Evolutionary conservation across 140 eudicot genomes (phyloP).

Genomic region (Anethum foeniculum): DNA sequence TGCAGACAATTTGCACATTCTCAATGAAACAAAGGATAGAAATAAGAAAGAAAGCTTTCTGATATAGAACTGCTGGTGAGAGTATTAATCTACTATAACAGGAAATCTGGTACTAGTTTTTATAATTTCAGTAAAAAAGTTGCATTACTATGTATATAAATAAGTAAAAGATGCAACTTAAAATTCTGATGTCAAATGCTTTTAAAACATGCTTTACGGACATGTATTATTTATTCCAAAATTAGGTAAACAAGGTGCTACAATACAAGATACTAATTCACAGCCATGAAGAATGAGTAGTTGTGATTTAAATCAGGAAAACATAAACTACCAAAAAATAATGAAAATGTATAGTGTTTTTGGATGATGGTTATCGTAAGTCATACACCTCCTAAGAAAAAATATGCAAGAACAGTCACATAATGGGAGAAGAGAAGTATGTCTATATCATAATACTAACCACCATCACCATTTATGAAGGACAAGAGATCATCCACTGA

Average conservation of each 20-base stretch:
- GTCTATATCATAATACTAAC: neutral
- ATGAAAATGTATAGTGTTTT: neutral
- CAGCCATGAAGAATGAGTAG: neutral
- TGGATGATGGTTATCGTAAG: neutral
- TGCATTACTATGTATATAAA: neutral
- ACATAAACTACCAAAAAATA: neutral
- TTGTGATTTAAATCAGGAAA: neutral
- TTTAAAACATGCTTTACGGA: neutral
- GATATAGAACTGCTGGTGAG: neutral
- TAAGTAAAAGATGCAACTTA: neutral
- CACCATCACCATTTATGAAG: conserved; percentile 39
- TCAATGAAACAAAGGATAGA: neutral
- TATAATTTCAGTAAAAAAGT: neutral
- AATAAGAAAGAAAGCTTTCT: neutral
- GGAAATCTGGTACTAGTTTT: neutral
- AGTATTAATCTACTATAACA: neutral
- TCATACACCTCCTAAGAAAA: neutral
- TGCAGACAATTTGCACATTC: neutral
- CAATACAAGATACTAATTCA: neutral
- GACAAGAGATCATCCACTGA: conserved; percentile 72
- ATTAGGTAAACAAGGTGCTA: neutral
- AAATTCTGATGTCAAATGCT: neutral
- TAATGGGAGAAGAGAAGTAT: neutral
- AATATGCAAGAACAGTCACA: neutral
- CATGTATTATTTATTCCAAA: neutral